phyloP scores from a whole-genome alignment of 2,329 filamentous ascomycete genomes.

The Stemphylium lycopersici region DNA sequence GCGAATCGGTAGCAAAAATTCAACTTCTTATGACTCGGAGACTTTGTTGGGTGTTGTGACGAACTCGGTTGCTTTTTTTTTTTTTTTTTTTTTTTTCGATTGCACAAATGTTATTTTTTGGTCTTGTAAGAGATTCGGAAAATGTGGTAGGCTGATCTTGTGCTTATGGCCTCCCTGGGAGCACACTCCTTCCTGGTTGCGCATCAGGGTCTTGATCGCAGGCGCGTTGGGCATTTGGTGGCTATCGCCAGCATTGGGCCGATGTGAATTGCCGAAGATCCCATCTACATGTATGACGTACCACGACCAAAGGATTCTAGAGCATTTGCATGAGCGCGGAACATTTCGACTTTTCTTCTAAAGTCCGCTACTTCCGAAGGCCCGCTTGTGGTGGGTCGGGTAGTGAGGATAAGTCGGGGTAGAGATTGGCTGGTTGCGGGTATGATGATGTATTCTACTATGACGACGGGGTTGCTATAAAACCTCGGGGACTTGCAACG shows the following conservation, averaged over 20 bases:
- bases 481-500: neutral
- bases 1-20: neutral
- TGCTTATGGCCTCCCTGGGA: no score
- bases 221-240: no score
- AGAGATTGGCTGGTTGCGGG: neutral
- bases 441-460: conserved; percentile 10
- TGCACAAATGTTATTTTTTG: no score
- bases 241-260: no score
- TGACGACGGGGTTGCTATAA: neutral
- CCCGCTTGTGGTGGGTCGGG: neutral
- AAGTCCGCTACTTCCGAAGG: conserved; percentile 2
- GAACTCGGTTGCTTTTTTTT: no score
- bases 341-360: neutral
- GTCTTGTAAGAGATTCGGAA: no score
- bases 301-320: neutral
- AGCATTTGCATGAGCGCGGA: neutral
- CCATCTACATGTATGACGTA: conserved; percentile 9
- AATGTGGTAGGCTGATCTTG: no score
- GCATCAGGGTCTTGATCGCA: no score
- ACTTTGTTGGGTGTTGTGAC: no score
- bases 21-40: no score
- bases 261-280: conserved; percentile 9
- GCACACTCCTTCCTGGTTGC: no score
- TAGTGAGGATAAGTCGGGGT: neutral
- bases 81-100: no score